phyloP scores from a whole-genome alignment of 306 rosid species.

The Trifolium fragiferum region DNA sequence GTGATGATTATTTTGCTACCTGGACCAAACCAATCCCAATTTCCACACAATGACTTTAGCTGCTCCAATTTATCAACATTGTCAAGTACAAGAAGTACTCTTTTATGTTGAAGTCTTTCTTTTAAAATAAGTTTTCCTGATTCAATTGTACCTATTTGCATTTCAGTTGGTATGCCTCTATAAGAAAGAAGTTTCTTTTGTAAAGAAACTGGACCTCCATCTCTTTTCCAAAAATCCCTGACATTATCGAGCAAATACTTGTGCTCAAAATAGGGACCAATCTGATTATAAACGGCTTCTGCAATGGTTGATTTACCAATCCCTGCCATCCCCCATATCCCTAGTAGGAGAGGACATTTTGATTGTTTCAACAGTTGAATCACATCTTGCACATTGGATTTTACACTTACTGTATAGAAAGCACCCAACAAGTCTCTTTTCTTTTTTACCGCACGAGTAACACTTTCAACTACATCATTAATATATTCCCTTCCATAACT shows the following conservation, averaged over 20 bases:
- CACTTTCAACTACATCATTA: neutral
- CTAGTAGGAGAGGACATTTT: neutral
- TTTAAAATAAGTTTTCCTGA: neutral
- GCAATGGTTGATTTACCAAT: conserved; percentile 9
- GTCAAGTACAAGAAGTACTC: conserved; percentile 29
- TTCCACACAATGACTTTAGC: conserved; percentile 7
- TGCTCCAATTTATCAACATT: neutral
- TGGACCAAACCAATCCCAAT: conserved; percentile 2
- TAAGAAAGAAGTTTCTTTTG: conserved; percentile 23
- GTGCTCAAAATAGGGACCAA: neutral
- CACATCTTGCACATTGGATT: neutral
- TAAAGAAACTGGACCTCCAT: conserved; percentile 4
- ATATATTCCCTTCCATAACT: neutral
- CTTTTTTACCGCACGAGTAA: neutral
- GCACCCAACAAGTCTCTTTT: neutral
- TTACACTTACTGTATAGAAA: neutral
- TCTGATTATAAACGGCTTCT: neutral
- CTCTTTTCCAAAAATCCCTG: conserved; percentile 1
- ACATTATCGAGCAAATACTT: conserved; percentile 17
- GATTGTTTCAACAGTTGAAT: neutral
- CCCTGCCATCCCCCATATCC: conserved; percentile 41
- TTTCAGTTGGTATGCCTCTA: neutral
- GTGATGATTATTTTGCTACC: conserved; percentile 36
- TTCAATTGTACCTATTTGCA: conserved; percentile 27
- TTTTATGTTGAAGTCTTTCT: neutral